phyloP scores from a whole-genome alignment of 1,284 basidiomycete genomes.

The Macrocybe sp. region DNA sequence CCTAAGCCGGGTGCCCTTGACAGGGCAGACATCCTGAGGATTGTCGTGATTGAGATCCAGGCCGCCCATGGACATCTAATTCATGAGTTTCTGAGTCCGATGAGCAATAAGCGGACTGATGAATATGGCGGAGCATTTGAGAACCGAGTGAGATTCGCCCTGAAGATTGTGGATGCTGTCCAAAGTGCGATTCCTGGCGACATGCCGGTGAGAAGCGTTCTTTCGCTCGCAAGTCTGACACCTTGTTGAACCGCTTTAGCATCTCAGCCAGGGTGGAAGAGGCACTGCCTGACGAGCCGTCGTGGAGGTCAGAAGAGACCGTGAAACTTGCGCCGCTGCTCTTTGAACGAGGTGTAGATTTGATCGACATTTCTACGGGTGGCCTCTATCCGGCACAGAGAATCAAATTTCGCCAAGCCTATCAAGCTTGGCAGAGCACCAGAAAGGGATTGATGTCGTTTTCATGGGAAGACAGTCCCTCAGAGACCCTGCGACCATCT shows the following conservation, averaged over 20 bases:
- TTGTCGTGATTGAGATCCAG: constrained; percentile 13
- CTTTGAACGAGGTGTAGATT: constrained; percentile 57
- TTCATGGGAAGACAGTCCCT: constrained; percentile 48
- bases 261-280: constrained; percentile 59
- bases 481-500: constrained; percentile 44
- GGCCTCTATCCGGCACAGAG: constrained; percentile 48
- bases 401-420: constrained; percentile 40
- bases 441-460: constrained; percentile 32
- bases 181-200: constrained; percentile 49
- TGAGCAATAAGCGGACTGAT: constrained; percentile 69
- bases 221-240: not conserved
- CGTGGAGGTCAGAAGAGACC: constrained; percentile 61
- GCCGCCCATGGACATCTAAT: constrained; percentile 45
- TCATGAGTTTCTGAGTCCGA: constrained; percentile 51
- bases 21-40: constrained; percentile 1
- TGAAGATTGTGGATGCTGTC: constrained; percentile 53
- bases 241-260: constrained; percentile 17
- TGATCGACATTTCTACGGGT: constrained; percentile 60
- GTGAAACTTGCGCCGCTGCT: constrained; percentile 47
- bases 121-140: constrained; percentile 73
- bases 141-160: constrained; percentile 56
- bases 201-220: constrained; percentile 50
- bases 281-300: constrained; percentile 32
- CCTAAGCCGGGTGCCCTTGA: constrained; percentile 50
- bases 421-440: constrained; percentile 18